Conservation (phyloP, 2,329 filamentous ascomycete genomes). For the Fusarium sarcochroum region DNA sequence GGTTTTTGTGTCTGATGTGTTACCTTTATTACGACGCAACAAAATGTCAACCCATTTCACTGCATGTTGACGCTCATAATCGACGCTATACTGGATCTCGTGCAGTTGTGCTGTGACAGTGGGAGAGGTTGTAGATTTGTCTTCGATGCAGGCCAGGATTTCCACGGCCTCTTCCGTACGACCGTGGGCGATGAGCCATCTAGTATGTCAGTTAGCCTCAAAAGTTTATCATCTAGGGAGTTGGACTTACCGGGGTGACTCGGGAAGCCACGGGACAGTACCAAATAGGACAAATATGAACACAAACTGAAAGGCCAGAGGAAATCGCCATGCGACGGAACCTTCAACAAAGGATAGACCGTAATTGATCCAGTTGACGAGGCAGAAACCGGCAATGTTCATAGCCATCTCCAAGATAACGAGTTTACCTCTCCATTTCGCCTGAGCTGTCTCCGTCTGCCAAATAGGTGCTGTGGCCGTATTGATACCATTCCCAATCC, state of each 20-base stretch:
- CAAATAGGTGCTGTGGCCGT: conserved; percentile 31
- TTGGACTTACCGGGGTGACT: conserved; percentile 20
- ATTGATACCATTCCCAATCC: conserved; percentile 51
- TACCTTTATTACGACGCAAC: not conserved
- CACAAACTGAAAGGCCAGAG: conserved; percentile 61
- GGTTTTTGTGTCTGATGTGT: conserved; percentile 25
- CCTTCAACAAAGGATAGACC: conserved; percentile 53
- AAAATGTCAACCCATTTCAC: conserved; percentile 20
- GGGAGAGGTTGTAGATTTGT: not conserved
- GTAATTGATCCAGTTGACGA: conserved; percentile 57
- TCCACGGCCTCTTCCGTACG: conserved; percentile 14
- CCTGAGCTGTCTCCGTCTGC: conserved; percentile 30
- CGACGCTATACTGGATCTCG: conserved; percentile 28
- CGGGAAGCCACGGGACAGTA: conserved; percentile 49
- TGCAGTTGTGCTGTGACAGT: conserved; percentile 15
- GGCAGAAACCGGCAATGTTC: conserved; percentile 33
- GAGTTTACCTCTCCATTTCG: conserved; percentile 19
- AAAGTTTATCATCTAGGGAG: accelerated
- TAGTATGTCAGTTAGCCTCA: not conserved
- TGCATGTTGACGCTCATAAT: conserved; percentile 26
- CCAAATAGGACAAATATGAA: conserved; percentile 54
- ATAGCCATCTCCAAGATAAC: conserved; percentile 28
- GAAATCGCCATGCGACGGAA: conserved; percentile 58
- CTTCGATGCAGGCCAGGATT: conserved; percentile 30
- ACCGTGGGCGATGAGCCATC: conserved; percentile 31